Evolutionary conservation across 192 early-diverging fungal species (phyloP), one percentile per base, ranked within the genome.

Genomic region (Polychytrium aggregatum): DNA sequence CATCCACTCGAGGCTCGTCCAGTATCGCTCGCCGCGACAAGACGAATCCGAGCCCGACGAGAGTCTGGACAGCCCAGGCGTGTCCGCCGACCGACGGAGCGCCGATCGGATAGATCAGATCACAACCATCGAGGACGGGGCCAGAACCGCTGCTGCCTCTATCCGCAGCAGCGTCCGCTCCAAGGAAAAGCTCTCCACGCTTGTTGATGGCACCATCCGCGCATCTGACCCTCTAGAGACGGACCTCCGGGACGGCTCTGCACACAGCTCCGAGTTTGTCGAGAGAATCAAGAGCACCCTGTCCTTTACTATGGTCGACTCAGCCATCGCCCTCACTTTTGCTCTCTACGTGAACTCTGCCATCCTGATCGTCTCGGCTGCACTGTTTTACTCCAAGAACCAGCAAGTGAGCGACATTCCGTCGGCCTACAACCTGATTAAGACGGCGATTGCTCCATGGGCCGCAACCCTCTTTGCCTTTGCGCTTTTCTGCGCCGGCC

Each of bases 331-430:
- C 2, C 56, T 90, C 14, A 65, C 62, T 0, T 78, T 85, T 60
- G 84, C 86, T 0, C 53, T 88, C 26, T 72, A 82, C 56, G 81
- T 90, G 39, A 88, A 90, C 50, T 71, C 72, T 34, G 72, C 86
- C 4, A 90, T 90, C 37, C 59, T 90, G 29, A 86, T 86, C 38
- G 84, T 90, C 46, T 68, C 86, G 10, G 65, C 76, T 7, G 34
- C 79, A 81, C 31, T 76, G 83, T 45, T 70, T 81, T 7, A 68
- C 50, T 66, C 57, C n/a, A 62, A 57, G 22, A 55, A 53, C 28
- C 37, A 34, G 2, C 67, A 64, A 8, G 71, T 84, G 1, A 78
- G 72, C 2, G 82, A 85, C 43, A 57, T 90, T 21, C 70, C 70
- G 40, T 71, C 75, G 53, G 87, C 87, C 0, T 80, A 79, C 56